phyloP scores from a whole-genome alignment of 2,329 filamentous ascomycete species.

The Xylaria multiplex region DNA sequence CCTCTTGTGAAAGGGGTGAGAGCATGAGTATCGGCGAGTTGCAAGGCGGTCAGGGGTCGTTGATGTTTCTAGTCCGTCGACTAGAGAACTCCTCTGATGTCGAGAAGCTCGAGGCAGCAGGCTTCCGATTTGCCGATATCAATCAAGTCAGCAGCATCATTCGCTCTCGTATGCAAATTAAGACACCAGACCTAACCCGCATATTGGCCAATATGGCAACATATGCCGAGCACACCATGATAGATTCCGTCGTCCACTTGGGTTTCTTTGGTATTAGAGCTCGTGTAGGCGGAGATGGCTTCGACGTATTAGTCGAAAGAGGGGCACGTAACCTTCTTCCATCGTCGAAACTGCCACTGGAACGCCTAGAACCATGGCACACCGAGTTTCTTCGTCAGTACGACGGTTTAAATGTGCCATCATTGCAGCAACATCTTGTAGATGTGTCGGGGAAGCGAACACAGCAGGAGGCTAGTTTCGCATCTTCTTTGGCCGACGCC shows the following conservation, averaged over 20 bases:
- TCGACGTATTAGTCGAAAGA: constrained; percentile 70
- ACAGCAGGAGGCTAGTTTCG: constrained; percentile 57
- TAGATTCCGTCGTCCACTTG: constrained; percentile 65
- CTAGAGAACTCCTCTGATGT: constrained; percentile 67
- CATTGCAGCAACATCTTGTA: constrained; percentile 52
- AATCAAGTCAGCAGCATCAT: constrained; percentile 75
- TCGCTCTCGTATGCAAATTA: constrained; percentile 78
- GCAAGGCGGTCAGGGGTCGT: constrained; percentile 74
- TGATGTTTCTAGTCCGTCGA: constrained; percentile 80
- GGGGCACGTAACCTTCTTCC: constrained; percentile 69
- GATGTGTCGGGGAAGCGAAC: constrained; percentile 51
- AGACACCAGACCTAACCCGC: constrained; percentile 66
- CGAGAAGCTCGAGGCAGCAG: constrained; percentile 72
- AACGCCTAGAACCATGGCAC: constrained; percentile 65
- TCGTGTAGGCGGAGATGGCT: constrained; percentile 62
- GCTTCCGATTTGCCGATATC: constrained; percentile 80
- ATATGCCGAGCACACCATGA: constrained; percentile 61
- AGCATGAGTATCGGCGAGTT: constrained; percentile 39
- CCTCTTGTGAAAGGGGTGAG: constrained; percentile 33
- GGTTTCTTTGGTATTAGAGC: constrained; percentile 68
- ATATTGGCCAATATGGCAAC: constrained; percentile 72
- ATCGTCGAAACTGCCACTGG: constrained; percentile 63
- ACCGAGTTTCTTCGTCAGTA: constrained; percentile 63
- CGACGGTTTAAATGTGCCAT: constrained; percentile 55
- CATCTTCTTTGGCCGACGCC: constrained; percentile 54